Percentiles rank a stretch among this genome's conserved stretches.
Evolutionary conservation across 2,329 filamentous ascomycete species (phyloP).

Genomic region (Coniochaeta ligniaria): DNA sequence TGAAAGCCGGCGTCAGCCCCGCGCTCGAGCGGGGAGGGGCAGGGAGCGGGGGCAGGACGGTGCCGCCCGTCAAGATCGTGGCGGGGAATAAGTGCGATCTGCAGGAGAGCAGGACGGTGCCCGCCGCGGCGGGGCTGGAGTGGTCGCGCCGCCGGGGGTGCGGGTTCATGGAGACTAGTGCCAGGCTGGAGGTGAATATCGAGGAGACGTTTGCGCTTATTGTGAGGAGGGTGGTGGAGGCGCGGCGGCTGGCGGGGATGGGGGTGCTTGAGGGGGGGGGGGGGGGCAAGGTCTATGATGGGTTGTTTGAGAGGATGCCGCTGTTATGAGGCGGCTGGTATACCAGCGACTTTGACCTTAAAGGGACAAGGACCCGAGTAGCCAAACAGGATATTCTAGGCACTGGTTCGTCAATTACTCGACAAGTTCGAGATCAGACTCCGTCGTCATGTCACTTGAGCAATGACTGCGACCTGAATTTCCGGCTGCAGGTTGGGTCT

Average conservation of each 20-base stretch:
- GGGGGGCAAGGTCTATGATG: no score
- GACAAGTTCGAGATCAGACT: no score
- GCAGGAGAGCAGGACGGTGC: conserved; percentile 59
- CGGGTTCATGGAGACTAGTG: conserved; percentile 87
- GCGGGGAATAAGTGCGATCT: conserved; percentile 84
- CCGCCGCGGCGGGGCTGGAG: conserved; percentile 64
- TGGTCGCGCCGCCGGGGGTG: conserved; percentile 68
- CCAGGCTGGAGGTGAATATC: conserved; percentile 77
- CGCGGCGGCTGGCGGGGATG: conserved; percentile 40
- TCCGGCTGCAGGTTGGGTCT: no score
- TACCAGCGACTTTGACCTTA: no score
- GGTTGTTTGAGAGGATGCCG: no score
- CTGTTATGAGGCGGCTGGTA: no score
- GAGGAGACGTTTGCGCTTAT: conserved; percentile 79
- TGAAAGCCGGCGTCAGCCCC: conserved; percentile 34
- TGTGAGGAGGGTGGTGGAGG: conserved; percentile 54
- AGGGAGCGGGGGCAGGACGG: conserved; percentile 35
- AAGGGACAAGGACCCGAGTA: no score
- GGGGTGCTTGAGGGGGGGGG: conserved; percentile 32
- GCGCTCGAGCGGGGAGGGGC: conserved; percentile 8
- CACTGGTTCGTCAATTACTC: no score
- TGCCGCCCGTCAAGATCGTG: conserved; percentile 72
- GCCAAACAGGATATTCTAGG: no score
- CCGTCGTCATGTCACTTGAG: no score
- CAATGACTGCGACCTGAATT: no score